Conservation (phyloP, 2,329 filamentous ascomycete genomes). For the Ampelomyces quisqualis region DNA sequence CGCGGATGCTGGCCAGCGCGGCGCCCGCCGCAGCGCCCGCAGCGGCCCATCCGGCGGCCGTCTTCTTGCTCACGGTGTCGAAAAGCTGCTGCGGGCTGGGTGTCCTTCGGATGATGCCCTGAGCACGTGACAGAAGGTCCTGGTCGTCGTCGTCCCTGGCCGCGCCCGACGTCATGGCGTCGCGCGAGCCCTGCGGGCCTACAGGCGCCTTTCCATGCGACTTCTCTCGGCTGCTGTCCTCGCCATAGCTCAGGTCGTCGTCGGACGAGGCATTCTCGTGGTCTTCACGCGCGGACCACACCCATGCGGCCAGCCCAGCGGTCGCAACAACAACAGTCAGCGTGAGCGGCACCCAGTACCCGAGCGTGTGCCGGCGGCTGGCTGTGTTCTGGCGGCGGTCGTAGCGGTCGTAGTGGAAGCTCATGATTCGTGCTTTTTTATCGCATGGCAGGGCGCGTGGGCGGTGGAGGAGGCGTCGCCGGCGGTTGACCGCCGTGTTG, state of each 20-base stretch:
- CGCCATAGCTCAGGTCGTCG: slow-evolving; percentile 46
- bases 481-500: slow-evolving; percentile 8
- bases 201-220: slow-evolving; percentile 23
- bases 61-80: slow-evolving; percentile 76
- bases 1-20: slow-evolving; percentile 77
- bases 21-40: slow-evolving; percentile 80
- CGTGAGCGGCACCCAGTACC: slow-evolving; percentile 86
- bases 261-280: slow-evolving; percentile 68
- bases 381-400: slow-evolving; percentile 55
- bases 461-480: background rate
- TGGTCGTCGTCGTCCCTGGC: slow-evolving; percentile 49
- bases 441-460: slow-evolving; percentile 12
- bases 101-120: slow-evolving; percentile 76
- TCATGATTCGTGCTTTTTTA: slow-evolving; percentile 28
- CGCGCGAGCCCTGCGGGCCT: slow-evolving; percentile 11
- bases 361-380: slow-evolving; percentile 61
- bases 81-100: slow-evolving; percentile 87
- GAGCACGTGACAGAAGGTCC: slow-evolving; percentile 73
- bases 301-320: slow-evolving; percentile 83
- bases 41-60: slow-evolving; percentile 78
- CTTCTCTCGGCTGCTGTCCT: slow-evolving; percentile 31
- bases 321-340: slow-evolving; percentile 86
- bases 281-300: slow-evolving; percentile 84
- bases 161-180: slow-evolving; percentile 24
- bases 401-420: slow-evolving; percentile 58